Evolutionary conservation across 2,329 filamentous ascomycete species (phyloP), one percentile per base, ranked within the genome.

Genomic region (Aspergillus puulaauensis): DNA sequence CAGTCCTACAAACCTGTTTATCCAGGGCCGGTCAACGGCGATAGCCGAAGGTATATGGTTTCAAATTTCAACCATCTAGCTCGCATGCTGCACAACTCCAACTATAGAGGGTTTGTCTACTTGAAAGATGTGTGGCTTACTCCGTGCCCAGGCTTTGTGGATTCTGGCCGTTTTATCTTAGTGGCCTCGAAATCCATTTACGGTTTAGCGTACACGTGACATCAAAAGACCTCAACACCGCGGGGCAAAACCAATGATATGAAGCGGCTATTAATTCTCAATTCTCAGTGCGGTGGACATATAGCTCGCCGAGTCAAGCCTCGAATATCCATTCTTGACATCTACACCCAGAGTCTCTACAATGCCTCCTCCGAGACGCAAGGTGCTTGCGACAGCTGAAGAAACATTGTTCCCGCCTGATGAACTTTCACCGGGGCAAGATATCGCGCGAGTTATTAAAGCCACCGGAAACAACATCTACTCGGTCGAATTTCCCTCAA

Each of bases 381-480:
- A 86, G 66, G 79, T 95, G 54, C 84, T 89, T 57, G 90, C 90
- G 19, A 90, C 90, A 15, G 90, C 89, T 48, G 86, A 93, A 70
- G 88, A 90, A 73, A 81, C 87, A 79, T 72, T 86, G 77, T 73
- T 79, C 71, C 73, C 88, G 71, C 79, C 93, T 79, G 71, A 77
- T 57, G 68, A 72, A 6, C 75, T 88, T 19, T 58, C 77, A 5
- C 66, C 75, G n/a, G 73, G 73, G 33, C 83, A 88, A 69, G 80
- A 81, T 52, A 84, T 99, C 59, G 91, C 90, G 17, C 89, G 87
- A 57, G 87, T 97, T 57, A 77, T 90, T 69, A 90, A 90, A 73
- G 89, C 89, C 44, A 89, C 92, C 65, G 93, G 93, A 64, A 96
- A 96, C 78, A 96, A 90, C 74, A 81, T 96, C 43, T 98, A 96